These are phyloP conservation scores for Pezicula rhizophila DNA, from an alignment of 2,329 filamentous ascomycete genomes.

Conservation along the genomic window DNA sequence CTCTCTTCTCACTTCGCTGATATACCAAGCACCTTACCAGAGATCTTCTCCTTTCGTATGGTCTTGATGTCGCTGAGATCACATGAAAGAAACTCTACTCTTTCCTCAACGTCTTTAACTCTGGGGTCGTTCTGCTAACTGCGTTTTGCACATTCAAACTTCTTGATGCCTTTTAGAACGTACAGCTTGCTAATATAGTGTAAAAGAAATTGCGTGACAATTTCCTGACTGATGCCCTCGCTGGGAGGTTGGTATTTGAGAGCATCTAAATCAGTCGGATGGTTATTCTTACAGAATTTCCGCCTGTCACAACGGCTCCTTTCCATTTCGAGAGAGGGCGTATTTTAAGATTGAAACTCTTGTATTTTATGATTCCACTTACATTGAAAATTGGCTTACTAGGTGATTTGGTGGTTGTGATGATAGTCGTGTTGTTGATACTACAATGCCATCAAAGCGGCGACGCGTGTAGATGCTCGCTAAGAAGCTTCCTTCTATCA, in stretches of 20 bases:
- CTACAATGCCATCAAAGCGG: no score
- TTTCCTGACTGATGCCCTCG: slow-evolving; percentile 48
- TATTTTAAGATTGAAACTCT: slow-evolving; percentile 24
- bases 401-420: background rate
- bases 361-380: slow-evolving; percentile 23
- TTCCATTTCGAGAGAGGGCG: slow-evolving; percentile 68
- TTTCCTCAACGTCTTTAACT: slow-evolving; percentile 11
- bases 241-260: no score
- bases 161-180: slow-evolving; percentile 22
- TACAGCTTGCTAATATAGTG: slow-evolving; percentile 25
- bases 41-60: slow-evolving; percentile 8
- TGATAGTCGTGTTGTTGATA: no score
- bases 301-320: slow-evolving; percentile 74
- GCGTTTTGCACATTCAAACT: slow-evolving; percentile 10
- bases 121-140: background rate
- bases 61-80: slow-evolving; percentile 25
- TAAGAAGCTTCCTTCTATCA: no score
- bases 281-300: slow-evolving; percentile 49
- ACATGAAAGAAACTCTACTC: slow-evolving; percentile 24
- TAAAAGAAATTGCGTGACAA: slow-evolving; percentile 26
- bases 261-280: no score
- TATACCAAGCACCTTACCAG: no score
- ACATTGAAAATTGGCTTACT: slow-evolving; percentile 10
- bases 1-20: no score
- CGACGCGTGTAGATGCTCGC: no score